Evolutionary conservation across 2,329 filamentous ascomycete genomes (phyloP).

Genomic region (Leptographium wingfieldii): DNA sequence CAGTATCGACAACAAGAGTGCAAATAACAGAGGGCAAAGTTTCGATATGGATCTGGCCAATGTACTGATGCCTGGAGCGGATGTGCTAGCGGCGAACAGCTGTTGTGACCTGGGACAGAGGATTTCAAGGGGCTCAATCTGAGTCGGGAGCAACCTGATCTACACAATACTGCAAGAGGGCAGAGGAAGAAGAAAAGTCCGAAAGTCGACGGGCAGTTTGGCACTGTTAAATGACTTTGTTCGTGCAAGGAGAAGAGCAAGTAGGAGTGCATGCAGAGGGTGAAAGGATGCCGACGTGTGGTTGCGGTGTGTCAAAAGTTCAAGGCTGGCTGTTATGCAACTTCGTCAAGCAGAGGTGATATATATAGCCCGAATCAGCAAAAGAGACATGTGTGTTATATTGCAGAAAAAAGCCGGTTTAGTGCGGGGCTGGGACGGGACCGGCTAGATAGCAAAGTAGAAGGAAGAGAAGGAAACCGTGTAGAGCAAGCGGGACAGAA

Average conservation of each 20-base stretch:
- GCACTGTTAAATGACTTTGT: not conserved
- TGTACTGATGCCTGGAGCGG: not conserved
- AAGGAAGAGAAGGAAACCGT: conserved; percentile 22
- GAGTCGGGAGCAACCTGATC: not conserved
- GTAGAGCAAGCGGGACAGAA: conserved; percentile 27
- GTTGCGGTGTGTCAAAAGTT: conserved; percentile 28
- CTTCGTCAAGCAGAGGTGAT: conserved; percentile 7
- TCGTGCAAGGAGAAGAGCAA: conserved; percentile 1
- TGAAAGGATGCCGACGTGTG: conserved; percentile 20
- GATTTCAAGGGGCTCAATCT: not conserved
- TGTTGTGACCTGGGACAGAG: not conserved
- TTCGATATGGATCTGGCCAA: not conserved
- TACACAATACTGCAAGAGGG: not conserved
- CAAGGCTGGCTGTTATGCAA: conserved; percentile 9
- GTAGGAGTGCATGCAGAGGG: conserved; percentile 14
- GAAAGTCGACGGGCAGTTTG: not conserved
- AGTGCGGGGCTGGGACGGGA: conserved; percentile 34
- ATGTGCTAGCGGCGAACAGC: not conserved
- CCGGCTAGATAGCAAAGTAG: conserved; percentile 25
- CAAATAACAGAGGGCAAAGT: not conserved
- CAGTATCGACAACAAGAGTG: not conserved
- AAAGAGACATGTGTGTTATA: conserved; percentile 53
- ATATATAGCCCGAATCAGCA: conserved; percentile 31
- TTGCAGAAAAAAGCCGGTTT: conserved; percentile 33
- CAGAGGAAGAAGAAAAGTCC: not conserved